Evolutionary conservation across 176 grass and related monocot species (phyloP).

Genomic region (Rhynchospora pubera): DNA sequence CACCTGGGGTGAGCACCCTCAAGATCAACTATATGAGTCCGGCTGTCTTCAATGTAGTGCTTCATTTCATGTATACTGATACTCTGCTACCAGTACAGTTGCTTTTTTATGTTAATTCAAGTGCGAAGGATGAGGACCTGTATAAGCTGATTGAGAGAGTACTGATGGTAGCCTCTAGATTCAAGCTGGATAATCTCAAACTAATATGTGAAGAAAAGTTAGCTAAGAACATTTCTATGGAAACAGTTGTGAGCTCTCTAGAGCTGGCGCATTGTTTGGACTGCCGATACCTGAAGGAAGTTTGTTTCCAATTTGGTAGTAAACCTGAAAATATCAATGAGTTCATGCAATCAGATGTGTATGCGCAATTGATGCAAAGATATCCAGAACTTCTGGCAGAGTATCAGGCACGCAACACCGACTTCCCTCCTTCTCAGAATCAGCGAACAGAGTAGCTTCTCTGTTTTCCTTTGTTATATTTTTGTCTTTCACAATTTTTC

Average conservation of each 20-base stretch:
- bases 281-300: background rate
- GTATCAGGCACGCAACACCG: background rate
- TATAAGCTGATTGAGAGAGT: background rate
- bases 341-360: too few species aligned
- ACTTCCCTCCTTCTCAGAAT: background rate
- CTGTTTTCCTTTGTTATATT: background rate
- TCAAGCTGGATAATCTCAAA: background rate
- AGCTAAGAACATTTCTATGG: background rate
- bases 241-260: background rate
- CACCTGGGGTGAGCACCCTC: too few species aligned
- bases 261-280: background rate
- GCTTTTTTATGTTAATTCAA: background rate
- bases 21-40: too few species aligned
- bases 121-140: background rate
- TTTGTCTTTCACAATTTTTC: too few species aligned
- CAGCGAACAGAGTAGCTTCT: background rate
- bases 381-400: background rate
- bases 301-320: too few species aligned
- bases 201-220: background rate
- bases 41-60: too few species aligned
- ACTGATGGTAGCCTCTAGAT: background rate
- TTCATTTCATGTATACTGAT: background rate
- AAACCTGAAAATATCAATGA: too few species aligned
- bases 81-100: too few species aligned
- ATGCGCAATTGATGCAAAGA: background rate